These are phyloP conservation scores for Mortierella antarctica DNA, from an alignment of 192 early-diverging fungal species.

Conservation along the genomic window DNA sequence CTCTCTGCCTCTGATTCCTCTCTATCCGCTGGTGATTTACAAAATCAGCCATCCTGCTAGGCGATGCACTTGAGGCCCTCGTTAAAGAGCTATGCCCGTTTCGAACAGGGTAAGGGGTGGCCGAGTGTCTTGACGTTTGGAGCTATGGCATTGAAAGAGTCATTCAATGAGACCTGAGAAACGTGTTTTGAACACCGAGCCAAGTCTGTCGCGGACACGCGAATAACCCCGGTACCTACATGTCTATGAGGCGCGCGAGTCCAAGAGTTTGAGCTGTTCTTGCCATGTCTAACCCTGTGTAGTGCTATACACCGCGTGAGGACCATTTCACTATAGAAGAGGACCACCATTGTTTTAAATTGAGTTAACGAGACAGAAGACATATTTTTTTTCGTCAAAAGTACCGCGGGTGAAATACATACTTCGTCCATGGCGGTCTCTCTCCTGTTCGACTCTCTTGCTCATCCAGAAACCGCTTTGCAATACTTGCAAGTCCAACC, in stretches of 20 bases:
- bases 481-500: conserved; percentile 8
- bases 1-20: conserved; percentile 6
- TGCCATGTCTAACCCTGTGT: conserved; percentile 8
- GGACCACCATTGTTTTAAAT: not conserved
- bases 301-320: conserved; percentile 29
- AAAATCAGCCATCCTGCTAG: conserved; percentile 17
- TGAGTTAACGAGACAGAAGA: not conserved
- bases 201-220: too few species aligned
- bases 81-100: not conserved
- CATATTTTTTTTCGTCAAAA: not conserved
- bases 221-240: not conserved
- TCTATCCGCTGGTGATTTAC: conserved; percentile 11
- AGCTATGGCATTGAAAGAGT: not conserved
- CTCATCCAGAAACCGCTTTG: conserved; percentile 23
- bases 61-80: not conserved
- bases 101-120: conserved; percentile 10
- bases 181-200: not conserved
- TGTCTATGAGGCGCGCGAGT: not conserved
- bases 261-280: not conserved
- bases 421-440: conserved; percentile 26
- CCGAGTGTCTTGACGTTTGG: conserved; percentile 4
- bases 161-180: not conserved
- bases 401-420: not conserved
- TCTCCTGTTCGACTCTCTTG: conserved; percentile 10
- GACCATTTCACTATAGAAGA: conserved; percentile 18